Evolutionary conservation across 768 basidiomycete genomes (phyloP), one percentile per base, ranked within the genome.

Genomic region (Amylocystis lapponica): DNA sequence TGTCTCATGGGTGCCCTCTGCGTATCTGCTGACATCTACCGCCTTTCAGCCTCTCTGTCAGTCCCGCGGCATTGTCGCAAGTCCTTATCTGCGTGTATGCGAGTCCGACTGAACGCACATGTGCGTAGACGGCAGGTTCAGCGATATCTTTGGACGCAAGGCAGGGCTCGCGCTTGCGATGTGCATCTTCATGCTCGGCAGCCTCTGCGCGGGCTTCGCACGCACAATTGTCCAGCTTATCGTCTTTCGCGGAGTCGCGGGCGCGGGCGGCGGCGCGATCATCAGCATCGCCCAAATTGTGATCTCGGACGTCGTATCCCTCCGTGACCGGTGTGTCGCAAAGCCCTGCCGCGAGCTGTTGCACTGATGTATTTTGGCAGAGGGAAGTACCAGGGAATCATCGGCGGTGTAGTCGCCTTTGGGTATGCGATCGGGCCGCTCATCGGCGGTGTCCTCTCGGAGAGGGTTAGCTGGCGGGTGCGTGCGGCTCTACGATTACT

Each of bases 301-400:
- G 44, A 75, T 83, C 36, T 81, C 79, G 1, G 86, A 87, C 56
- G 74, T 88, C 14, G 82, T 86, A 14, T 78, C 74, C 21, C 67
- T 88, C 29, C 75, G 81, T 20, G 80, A 83, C 3, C 68, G 81
- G 81, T 76, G 39, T 22, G 66, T 57, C 36, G 19, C 23, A 9
- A n/a, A n/a, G n/a, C n/a, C n/a, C n/a, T n/a, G n/a, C n/a, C n/a
- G n/a, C n/a, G n/a, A n/a, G n/a, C n/a, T n/a, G n/a, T n/a, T n/a
- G n/a, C n/a, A n/a, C 27, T 7, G 16, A 41, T 22, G 19, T 17
- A n/a, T 22, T 3, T 22, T 25, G 4, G 14, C 48, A 80, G 79
- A 49, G 84, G 84, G 20, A 86, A 86, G 63, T 88, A 86, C 53
- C 82, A 85, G 52, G 86, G 86, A 1, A 81, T 86, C 27, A 79